phyloP scores from a whole-genome alignment of 176 grass and related monocot genomes.

The Ensete glaucum region DNA sequence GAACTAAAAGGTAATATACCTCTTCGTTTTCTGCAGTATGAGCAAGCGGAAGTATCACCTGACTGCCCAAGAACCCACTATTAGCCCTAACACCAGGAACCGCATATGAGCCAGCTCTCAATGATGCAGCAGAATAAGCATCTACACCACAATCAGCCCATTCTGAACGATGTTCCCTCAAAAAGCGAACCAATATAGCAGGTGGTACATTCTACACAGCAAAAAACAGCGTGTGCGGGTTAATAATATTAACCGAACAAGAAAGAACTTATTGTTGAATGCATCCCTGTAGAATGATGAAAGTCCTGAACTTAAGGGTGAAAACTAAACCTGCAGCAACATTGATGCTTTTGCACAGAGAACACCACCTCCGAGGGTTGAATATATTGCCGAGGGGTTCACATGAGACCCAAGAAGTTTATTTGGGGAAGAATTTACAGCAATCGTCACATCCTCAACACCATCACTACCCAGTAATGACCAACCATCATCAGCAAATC shows the following conservation, averaged over 20 bases:
- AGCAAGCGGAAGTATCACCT: constrained; percentile 85
- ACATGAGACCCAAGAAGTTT: too few relatives aligned
- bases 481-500: constrained; percentile 96
- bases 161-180: constrained; percentile 93
- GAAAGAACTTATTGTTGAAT: too few relatives aligned
- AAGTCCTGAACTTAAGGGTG: too few relatives aligned
- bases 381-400: constrained; percentile 24
- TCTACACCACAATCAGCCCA: constrained; percentile 97
- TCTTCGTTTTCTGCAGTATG: constrained; percentile 95
- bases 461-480: constrained; percentile 69
- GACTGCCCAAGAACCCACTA: constrained; percentile 64
- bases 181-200: constrained; percentile 62
- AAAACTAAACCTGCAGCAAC: too few relatives aligned
- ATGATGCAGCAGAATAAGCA: constrained; percentile 67
- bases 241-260: not conserved
- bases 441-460: constrained; percentile 69
- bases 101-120: constrained; percentile 51
- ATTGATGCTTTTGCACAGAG: constrained; percentile 41
- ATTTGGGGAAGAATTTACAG: constrained; percentile 56
- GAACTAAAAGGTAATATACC: constrained; percentile 28
- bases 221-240: not conserved
- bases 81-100: constrained; percentile 61
- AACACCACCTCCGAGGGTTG: constrained; percentile 53
- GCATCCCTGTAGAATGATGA: too few relatives aligned
- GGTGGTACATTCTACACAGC: constrained; percentile 68